Evolutionary conservation across 352 stramenopile species (phyloP), one percentile per base, ranked within the genome.

Genomic region (Globisporangium spinosum): DNA sequence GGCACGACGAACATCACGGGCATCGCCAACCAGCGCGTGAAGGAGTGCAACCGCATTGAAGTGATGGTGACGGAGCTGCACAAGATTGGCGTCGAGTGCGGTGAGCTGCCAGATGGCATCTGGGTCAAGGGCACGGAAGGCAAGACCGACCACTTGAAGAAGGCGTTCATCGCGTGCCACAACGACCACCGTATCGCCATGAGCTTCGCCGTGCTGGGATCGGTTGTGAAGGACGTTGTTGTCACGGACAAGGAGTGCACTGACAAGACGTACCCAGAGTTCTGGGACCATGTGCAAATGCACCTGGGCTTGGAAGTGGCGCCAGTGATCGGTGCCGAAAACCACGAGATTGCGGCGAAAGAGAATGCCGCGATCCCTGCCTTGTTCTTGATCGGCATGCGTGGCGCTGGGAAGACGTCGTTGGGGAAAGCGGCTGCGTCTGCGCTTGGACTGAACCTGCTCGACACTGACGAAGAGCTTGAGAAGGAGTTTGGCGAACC

Each of bases 151-250:
- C 77, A 85, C 29, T 65, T 91, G 47, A 79, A 86, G 58, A 82
- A 80, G 70, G 80, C 83, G 25, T 77, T 70, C 45, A 89, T 97
- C 60, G 82, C 82, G 40, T 95, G 87, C 65, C 98, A 99, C 80
- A 98, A 99, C 69, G 97, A 99, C 82, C 97, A 99, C 77, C 89
- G 97, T 64, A 99, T 99, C 79, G 97, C 97, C 23, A 99, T 99
- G 97, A 98, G 95, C 67, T 99, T 99, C 76, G 97, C 93, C 3
- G 94, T 98, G 32, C 96, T 98, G 65, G 96, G 86, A 9, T 86
- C 96, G 15, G 94, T 98, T 6, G 83, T 90, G 34, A 67, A 78
- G 34, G 93, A 98, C 69, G 89, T 99, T 6, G 89, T 96, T 51
- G 98, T 99, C 75, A 91, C 96, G 64, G 97, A 99, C 82, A 98